Evolutionary conservation across 2,329 filamentous ascomycete species (phyloP).

Genomic region (Colletotrichum tanaceti): DNA sequence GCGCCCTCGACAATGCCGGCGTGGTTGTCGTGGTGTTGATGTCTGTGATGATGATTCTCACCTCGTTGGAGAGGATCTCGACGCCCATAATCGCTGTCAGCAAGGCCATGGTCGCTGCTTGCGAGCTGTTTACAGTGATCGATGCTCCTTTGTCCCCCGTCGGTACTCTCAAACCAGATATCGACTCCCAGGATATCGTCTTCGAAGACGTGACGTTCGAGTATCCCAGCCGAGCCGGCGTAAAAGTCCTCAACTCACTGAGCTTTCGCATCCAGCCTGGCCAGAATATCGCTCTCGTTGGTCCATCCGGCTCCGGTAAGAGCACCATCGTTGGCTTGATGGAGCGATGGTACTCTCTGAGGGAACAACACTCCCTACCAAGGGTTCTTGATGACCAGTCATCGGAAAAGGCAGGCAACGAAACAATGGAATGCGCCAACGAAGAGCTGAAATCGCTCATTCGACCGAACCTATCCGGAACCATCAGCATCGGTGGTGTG

Average conservation of each 20-base stretch:
- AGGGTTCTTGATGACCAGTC: constrained; percentile 12
- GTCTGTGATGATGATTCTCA: constrained; percentile 54
- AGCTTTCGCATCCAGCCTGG: constrained; percentile 42
- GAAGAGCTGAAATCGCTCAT: constrained; percentile 14
- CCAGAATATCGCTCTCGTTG: constrained; percentile 53
- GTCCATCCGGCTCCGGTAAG: constrained; percentile 58
- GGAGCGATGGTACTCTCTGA: constrained; percentile 54
- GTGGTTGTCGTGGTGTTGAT: constrained; percentile 54
- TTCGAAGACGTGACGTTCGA: constrained; percentile 45
- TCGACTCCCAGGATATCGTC: constrained; percentile 40
- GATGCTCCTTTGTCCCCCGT: constrained; percentile 43
- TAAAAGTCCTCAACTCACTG: constrained; percentile 51
- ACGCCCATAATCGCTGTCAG: constrained; percentile 53
- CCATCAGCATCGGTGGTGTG: constrained; percentile 38
- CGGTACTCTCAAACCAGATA: constrained; percentile 44
- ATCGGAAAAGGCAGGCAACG: constrained; percentile 14
- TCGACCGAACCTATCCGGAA: constrained; percentile 24
- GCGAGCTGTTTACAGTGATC: constrained; percentile 47
- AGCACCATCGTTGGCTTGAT: constrained; percentile 57
- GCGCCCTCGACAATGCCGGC: constrained; percentile 50
- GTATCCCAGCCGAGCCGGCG: constrained; percentile 47
- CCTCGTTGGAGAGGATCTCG: constrained; percentile 52
- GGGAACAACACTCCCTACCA: constrained; percentile 29
- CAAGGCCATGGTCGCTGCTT: constrained; percentile 47
- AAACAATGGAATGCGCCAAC: constrained; percentile 18